Conservation (phyloP, 2,329 filamentous ascomycete species). For the Neopestalotiopsis sp. region DNA sequence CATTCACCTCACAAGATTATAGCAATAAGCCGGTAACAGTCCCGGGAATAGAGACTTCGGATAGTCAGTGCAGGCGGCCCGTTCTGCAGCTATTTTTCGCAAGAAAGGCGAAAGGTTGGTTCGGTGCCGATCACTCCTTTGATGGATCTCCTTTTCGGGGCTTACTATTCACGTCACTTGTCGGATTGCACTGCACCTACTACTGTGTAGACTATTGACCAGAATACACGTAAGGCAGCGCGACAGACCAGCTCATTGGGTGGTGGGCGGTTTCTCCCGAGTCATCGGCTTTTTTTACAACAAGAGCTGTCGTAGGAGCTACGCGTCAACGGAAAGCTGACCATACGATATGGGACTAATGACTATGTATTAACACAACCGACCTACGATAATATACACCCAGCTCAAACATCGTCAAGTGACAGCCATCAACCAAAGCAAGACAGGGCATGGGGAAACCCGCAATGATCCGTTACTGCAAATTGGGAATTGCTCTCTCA, state of each 20-base stretch:
- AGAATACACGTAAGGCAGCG: background rate
- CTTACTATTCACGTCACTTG: background rate
- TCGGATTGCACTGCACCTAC: too few species aligned
- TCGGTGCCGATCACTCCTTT: background rate
- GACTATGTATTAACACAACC: background rate
- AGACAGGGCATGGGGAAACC: too few species aligned
- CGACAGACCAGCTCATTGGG: too few species aligned
- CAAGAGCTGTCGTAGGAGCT: background rate
- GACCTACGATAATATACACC: background rate
- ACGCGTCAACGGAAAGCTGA: background rate
- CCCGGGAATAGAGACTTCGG: too few species aligned
- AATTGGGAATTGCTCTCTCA: background rate
- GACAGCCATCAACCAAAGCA: too few species aligned
- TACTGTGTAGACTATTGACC: background rate
- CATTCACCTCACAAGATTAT: too few species aligned
- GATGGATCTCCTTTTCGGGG: background rate
- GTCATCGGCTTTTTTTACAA: background rate
- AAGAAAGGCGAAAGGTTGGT: background rate
- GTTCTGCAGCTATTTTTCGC: background rate
- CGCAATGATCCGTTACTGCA: background rate
- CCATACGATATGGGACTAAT: background rate
- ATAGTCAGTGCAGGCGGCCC: too few species aligned
- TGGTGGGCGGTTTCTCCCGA: background rate
- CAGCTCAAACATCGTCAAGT: background rate
- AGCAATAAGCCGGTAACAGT: too few species aligned